Evolutionary conservation across 1,284 basidiomycete genomes (phyloP), one percentile per base, ranked within the genome.

Genomic region (Puccinia hordei): DNA sequence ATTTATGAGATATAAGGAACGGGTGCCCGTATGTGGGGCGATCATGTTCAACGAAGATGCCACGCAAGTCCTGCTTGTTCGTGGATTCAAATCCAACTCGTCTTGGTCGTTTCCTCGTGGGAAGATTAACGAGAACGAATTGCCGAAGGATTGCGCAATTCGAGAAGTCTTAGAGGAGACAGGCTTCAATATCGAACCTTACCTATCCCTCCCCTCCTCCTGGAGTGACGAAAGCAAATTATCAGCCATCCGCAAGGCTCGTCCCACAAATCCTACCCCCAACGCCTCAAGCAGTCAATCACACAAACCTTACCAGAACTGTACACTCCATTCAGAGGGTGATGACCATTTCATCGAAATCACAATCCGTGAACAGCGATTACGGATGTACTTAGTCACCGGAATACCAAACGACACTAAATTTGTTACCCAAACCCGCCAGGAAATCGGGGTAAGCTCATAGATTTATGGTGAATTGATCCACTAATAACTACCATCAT

Each of bases 21-120:
- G 94, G 84, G 97, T 99, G 1, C 97, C 97, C 15, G 96, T 98
- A n/a, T 99, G 97, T 84, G 97, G 97, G 76, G 95, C 93, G 24
- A 98, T 99, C 84, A 91, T 99, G 90, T 88, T 99, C 82, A 94
- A 95, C 84, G 15, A 72, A 51, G 69, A 81, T 55, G 63, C 46
- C 44, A 71, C 27, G 41, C 84, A 95, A 93, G 94, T 92, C 84
- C 88, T 98, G 22, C 89, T 98, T 82, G 95, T 99, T 73, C 96
- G 98, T 86, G 97, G 97, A 5, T 99, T 94, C 94, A 98, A 98
- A 86, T 91, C 93, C 30, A 93, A 92, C 33, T 92, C 96, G 6
- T 93, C 94, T 5, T 99, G 97, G 97, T 93, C 94, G 38, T 99
- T 99, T 86, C 97, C 97, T 0, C 94, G 97, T 85, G 97, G 97